Evolutionary conservation across 2,329 filamentous ascomycete genomes (phyloP).

Genomic region (Aspergillus japonicus): DNA sequence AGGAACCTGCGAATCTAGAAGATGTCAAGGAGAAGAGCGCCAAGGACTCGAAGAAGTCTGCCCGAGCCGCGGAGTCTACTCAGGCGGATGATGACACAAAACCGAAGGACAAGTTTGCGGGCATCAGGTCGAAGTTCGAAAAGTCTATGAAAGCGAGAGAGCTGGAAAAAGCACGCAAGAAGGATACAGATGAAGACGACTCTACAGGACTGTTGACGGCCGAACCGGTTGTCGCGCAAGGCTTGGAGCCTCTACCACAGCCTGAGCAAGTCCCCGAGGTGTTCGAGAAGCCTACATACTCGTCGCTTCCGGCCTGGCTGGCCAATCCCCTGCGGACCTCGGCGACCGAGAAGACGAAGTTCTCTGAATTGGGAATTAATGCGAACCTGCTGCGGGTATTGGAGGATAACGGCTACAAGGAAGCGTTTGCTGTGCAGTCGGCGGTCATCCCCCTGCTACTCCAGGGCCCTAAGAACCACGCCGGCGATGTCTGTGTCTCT

Average conservation of each 20-base stretch:
- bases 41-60: not conserved
- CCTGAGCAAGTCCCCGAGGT: slow-evolving; percentile 58
- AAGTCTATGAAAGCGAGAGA: slow-evolving; percentile 31
- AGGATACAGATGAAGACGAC: slow-evolving; percentile 14
- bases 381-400: slow-evolving; percentile 62
- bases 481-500: slow-evolving; percentile 82
- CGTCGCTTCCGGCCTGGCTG: slow-evolving; percentile 79
- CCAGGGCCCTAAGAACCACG: slow-evolving; percentile 58
- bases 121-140: slow-evolving; percentile 41
- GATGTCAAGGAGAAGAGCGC: slow-evolving; percentile 4
- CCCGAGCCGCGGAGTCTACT: slow-evolving; percentile 2
- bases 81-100: slow-evolving; percentile 26
- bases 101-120: slow-evolving; percentile 34
- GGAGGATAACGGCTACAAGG: slow-evolving; percentile 64
- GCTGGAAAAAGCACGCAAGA: slow-evolving; percentile 12
- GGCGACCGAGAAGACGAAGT: slow-evolving; percentile 59
- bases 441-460: slow-evolving; percentile 78
- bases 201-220: slow-evolving; percentile 14
- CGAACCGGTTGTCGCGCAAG: slow-evolving; percentile 44
- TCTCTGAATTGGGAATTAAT: slow-evolving; percentile 64
- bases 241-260: slow-evolving; percentile 78
- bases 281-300: slow-evolving; percentile 64
- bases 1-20: slow-evolving; percentile 29
- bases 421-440: slow-evolving; percentile 77
- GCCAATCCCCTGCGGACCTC: slow-evolving; percentile 70